Base-by-base conservation (phyloP, 768 basidiomycete genomes). In the Tylopilus felleus region DNA sequence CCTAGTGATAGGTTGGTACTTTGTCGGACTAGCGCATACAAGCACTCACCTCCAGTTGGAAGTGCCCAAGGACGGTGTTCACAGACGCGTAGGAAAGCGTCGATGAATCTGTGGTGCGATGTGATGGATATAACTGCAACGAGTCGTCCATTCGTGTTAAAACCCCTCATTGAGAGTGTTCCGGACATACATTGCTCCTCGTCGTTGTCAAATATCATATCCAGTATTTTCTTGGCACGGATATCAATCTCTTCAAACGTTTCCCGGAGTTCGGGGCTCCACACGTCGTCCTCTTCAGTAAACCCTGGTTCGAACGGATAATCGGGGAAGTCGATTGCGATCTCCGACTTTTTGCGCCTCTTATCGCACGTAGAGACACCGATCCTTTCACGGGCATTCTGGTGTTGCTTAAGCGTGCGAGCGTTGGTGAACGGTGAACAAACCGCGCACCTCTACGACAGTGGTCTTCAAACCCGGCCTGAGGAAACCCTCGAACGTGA, bases 291-390 rank as follows among this genome's bases (percentile, higher is more conserved):
- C 16, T 81, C 73, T 63, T 90, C 88, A 0, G 76, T 68, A 49
- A 91, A 80, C 0, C 75, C 79, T 1, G 66, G 63, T 60, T 90
- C 86, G 42, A 88, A 77, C 8, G 48, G 57, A 62, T 84, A 84
- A 5, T 69, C 65, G 0, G 84, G 82, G 62, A 70, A 88, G 7
- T 74, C 59, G 0, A 53, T 52, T 0, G 66, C 60, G 55, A 90
- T 83, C 50, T 79, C 75, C 0, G 79, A 74, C 29, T 70, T 73
- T 2, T 75, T 72, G 19, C 74, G 73, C 14, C 88, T 79, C 57
- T 79, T 77, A 66, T 91, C 88, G 61, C 86, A 89, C 0, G 87
- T 88, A 54, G 89, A 86, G 1, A 80, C 76, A 0, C 87, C 82
- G 54, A 81, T 79, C 55, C 76, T 76, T 66, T 91, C 89, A 28